These are phyloP conservation scores for Penicillium paneum DNA, from an alignment of 2,329 filamentous ascomycete species.

Conservation along the genomic window DNA sequence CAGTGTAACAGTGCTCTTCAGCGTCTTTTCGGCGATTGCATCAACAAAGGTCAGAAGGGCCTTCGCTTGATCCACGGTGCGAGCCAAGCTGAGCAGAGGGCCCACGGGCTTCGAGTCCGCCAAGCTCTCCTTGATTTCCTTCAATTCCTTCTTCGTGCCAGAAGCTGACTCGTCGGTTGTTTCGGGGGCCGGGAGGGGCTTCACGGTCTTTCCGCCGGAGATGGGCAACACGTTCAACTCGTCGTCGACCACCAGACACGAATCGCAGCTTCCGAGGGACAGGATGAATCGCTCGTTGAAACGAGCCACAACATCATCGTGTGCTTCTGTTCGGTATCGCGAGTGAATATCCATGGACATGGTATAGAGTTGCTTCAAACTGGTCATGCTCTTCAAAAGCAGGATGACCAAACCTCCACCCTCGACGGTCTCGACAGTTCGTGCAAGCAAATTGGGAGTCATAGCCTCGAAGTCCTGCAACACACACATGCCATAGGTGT, in stretches of 20 bases:
- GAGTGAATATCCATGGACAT: constrained; percentile 98
- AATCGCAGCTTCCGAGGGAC: constrained; percentile 90
- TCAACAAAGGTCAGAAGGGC: constrained; percentile 96
- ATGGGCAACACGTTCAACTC: constrained; percentile 97
- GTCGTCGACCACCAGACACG: constrained; percentile 93
- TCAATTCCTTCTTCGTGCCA: constrained; percentile 70
- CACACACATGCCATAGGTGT: constrained; percentile 98
- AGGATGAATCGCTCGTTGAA: constrained; percentile 98
- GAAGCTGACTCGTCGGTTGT: constrained; percentile 69
- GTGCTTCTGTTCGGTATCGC: constrained; percentile 91
- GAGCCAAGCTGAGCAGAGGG: constrained; percentile 76
- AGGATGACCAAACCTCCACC: constrained; percentile 89
- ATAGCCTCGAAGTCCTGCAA: constrained; percentile 97
- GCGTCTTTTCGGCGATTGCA: constrained; percentile 91
- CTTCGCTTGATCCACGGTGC: constrained; percentile 93
- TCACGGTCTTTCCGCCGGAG: constrained; percentile 88
- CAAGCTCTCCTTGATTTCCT: constrained; percentile 81
- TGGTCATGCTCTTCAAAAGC: constrained; percentile 92
- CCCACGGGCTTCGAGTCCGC: constrained; percentile 84
- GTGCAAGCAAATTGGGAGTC: constrained; percentile 91
- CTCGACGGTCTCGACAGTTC: constrained; percentile 96
- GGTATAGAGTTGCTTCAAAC: constrained; percentile 94
- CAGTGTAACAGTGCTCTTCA: constrained; percentile 87
- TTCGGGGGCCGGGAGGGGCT: constrained; percentile 72
- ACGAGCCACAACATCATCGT: constrained; percentile 87